These are phyloP conservation scores for Pythium apleroticum DNA, from an alignment of 352 stramenopile species.

Conservation along the genomic window DNA sequence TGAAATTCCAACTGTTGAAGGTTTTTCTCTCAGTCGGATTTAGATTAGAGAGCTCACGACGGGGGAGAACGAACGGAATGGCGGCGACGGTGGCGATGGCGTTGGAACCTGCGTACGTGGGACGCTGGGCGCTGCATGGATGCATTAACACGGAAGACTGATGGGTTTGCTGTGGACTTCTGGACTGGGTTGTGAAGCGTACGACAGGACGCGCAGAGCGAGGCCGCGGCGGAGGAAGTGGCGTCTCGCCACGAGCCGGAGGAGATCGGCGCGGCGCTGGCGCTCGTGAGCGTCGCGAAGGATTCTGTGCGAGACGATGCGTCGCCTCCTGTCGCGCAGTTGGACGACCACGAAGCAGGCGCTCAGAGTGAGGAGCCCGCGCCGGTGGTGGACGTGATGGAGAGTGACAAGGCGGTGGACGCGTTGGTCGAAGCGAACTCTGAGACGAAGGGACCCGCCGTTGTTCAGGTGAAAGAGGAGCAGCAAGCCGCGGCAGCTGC, in stretches of 20 bases:
- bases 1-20: not conserved
- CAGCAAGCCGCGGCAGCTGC: not conserved
- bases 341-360: not conserved
- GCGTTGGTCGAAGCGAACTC: not conserved
- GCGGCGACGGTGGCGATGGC: constrained; percentile 31
- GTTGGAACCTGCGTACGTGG: constrained; percentile 25
- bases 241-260: not conserved
- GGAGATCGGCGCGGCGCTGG: constrained; percentile 2
- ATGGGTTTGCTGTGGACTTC: no score
- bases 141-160: not conserved
- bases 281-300: constrained; percentile 4
- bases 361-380: not conserved
- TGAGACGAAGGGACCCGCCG: not conserved
- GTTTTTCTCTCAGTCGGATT: not conserved
- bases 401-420: not conserved
- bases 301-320: not conserved
- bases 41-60: not conserved
- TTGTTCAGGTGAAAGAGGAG: not conserved
- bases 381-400: not conserved
- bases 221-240: not conserved
- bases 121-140: not conserved
- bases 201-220: not conserved
- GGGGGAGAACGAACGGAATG: constrained; percentile 17
- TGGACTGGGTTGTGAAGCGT: not conserved
- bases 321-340: no score